Conservation (phyloP, 257 asterid species). For the Cordia subcordata region DNA sequence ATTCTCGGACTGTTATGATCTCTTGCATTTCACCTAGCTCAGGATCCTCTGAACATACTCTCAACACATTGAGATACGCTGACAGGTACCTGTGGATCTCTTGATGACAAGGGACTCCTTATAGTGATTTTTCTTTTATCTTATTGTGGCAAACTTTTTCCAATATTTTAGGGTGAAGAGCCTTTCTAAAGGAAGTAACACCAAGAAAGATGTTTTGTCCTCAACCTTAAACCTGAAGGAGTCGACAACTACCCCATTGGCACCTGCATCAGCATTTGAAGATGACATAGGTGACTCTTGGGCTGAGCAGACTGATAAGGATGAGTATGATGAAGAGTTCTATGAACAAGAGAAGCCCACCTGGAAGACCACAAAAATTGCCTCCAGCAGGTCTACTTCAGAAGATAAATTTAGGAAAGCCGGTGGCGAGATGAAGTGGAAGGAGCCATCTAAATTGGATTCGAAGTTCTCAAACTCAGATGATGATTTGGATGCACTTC, state of each 20-base stretch:
- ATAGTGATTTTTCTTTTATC: neutral
- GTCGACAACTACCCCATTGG: conserved; percentile 54
- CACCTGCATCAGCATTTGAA: conserved; percentile 55
- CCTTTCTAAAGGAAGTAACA: conserved; percentile 81
- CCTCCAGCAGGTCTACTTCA: conserved; percentile 34
- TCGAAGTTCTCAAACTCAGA: conserved; percentile 38
- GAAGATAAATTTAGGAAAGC: conserved; percentile 63
- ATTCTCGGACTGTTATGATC: conserved; percentile 96
- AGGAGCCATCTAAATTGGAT: conserved; percentile 70
- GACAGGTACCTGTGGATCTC: conserved; percentile 52
- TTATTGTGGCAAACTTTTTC: conserved; percentile 8
- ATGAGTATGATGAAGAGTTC: conserved; percentile 72
- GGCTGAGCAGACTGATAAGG: conserved; percentile 78
- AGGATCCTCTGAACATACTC: conserved; percentile 94
- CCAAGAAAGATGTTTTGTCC: conserved; percentile 67
- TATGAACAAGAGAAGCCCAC: conserved; percentile 73
- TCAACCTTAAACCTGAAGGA: conserved; percentile 71
- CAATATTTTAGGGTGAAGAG: conserved; percentile 72
- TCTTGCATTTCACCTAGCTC: conserved; percentile 89
- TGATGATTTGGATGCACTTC: conserved; percentile 62
- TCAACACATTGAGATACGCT: conserved; percentile 94
- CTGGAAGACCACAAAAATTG: conserved; percentile 57
- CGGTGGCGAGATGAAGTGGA: conserved; percentile 62
- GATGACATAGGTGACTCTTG: conserved; percentile 78
- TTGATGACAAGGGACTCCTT: neutral